Percentiles rank a stretch among this genome's conserved stretches.
Evolutionary conservation across 2,329 filamentous ascomycete genomes (phyloP).

Genomic region (Fusarium sp.): DNA sequence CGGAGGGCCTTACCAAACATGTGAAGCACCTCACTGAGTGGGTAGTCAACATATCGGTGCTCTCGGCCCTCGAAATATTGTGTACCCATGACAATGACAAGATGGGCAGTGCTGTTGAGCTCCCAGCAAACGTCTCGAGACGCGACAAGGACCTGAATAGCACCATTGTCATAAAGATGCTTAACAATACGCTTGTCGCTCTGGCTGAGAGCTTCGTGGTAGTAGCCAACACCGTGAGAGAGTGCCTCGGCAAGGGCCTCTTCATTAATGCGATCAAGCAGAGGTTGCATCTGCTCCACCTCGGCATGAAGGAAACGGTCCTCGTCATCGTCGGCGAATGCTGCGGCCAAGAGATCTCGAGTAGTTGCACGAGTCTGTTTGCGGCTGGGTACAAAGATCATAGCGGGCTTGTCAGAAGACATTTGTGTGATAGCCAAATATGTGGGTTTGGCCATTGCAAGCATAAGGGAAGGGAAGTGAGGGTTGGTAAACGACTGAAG

Average conservation of each 20-base stretch:
- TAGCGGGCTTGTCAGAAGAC: conserved; percentile 87
- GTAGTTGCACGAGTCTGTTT: conserved; percentile 93
- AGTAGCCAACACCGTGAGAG: conserved; percentile 95
- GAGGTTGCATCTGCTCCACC: conserved; percentile 81
- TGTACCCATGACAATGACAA: conserved; percentile 97
- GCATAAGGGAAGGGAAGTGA: conserved; percentile 97
- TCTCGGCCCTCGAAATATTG: conserved; percentile 97
- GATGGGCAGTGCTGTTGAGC: conserved; percentile 84
- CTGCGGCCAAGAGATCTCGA: conserved; percentile 87
- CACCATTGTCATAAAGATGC: conserved; percentile 89
- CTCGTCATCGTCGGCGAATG: conserved; percentile 88
- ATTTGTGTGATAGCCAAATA: conserved; percentile 90
- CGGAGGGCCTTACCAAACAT: conserved; percentile 97
- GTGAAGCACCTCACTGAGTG: conserved; percentile 91
- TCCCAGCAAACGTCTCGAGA: conserved; percentile 96
- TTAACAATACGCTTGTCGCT: conserved; percentile 95
- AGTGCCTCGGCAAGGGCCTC: conserved; percentile 88
- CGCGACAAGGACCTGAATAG: conserved; percentile 83
- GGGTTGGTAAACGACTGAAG: conserved; percentile 96
- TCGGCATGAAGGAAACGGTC: conserved; percentile 93
- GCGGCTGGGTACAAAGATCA: conserved; percentile 91
- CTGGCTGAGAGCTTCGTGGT: conserved; percentile 89
- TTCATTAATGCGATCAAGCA: conserved; percentile 87
- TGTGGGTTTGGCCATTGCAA: conserved; percentile 96
- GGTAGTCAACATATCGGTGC: conserved; percentile 97